These are phyloP conservation scores for Lactarius pseudohatsudake DNA, from an alignment of 768 basidiomycete genomes.

Conservation along the genomic window DNA sequence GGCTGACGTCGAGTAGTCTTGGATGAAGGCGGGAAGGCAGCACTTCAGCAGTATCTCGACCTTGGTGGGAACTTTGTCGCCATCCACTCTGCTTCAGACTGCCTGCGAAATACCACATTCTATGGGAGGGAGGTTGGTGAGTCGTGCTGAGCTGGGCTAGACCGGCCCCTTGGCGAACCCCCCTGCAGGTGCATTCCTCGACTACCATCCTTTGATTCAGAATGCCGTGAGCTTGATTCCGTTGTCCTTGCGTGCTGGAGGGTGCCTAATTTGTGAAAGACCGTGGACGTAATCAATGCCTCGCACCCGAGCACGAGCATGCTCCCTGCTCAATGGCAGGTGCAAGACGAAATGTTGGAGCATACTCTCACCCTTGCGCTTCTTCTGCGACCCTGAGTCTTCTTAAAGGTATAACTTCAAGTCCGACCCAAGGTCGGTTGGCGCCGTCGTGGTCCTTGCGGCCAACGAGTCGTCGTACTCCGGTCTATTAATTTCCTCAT, in stretches of 20 bases:
- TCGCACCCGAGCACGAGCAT: slow-evolving; percentile 46
- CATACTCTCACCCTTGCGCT: slow-evolving; percentile 18
- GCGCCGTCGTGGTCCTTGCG: slow-evolving; percentile 46
- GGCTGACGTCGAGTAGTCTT: slow-evolving; percentile 38
- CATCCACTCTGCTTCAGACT: slow-evolving; percentile 48
- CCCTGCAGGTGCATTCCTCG: slow-evolving; percentile 43
- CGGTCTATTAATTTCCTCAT: slow-evolving; percentile 31
- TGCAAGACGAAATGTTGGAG: slow-evolving; percentile 43
- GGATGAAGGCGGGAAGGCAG: slow-evolving; percentile 40
- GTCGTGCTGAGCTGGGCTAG: slow-evolving; percentile 5
- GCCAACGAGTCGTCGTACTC: slow-evolving; percentile 47
- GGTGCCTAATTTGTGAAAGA: slow-evolving; percentile 30
- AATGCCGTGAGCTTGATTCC: slow-evolving; percentile 40
- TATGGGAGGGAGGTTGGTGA: slow-evolving; percentile 43
- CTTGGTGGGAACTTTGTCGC: slow-evolving; percentile 48
- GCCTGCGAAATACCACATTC: slow-evolving; percentile 42
- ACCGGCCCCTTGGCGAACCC: neutral
- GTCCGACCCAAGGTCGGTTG: slow-evolving; percentile 45
- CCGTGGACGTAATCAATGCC: slow-evolving; percentile 42
- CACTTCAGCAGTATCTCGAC: slow-evolving; percentile 45
- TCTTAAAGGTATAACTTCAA: slow-evolving; percentile 46
- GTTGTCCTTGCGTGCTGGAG: neutral
- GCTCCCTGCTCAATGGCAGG: slow-evolving; percentile 38
- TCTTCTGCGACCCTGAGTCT: neutral
- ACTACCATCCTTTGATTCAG: slow-evolving; percentile 47